Base-by-base conservation (phyloP, 2,329 filamentous ascomycete genomes). In the Westerdykella sp. region DNA sequence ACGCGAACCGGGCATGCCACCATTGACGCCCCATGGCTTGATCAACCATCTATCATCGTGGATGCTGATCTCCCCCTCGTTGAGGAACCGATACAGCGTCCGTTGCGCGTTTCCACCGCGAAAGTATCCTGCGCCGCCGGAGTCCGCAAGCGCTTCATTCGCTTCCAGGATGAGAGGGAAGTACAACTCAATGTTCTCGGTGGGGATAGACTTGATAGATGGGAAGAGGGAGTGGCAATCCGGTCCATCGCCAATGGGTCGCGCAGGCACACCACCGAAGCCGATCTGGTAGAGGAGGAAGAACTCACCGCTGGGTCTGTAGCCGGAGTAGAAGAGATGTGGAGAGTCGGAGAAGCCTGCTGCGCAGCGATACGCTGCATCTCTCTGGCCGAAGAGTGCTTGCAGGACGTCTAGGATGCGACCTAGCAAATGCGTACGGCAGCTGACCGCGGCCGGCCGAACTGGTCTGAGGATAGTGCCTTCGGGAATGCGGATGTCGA, bases 191-290 rank as follows among this genome's bases (percentile, higher is more conserved):
- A 73, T 70, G 39, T 65, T 71, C 51, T 76, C 73, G 0, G 70
- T 71, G 0, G 72, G 73, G 21, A 75, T 73, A 1, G 68, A 71
- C 47, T 75, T 76, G 57, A 75, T 74, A 1, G 71, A 70, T 0
- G 73, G 72, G 54, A 74, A 75, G 3, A 76, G 58, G 37, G 72
- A 75, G 50, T 75, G 73, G 44, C 73, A 75, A 48, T 76, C 71
- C 1, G 68, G 70, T 2, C 72, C 72, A 40, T 75, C 72, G 15
- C 73, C 72, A 5, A 69, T 67, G 1, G 69, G 69, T 0, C 72
- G 65, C 0, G 72, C 72, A 4, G 72, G 72, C 0, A 74, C 72
- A 18, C 73, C 73, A 4, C 72, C 73, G 31, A 75, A 75, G 0
- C 71, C 71, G 41, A 76, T 75, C 44, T 74, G 72, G 48, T 73